phyloP scores from a whole-genome alignment of 768 basidiomycete genomes.

The Mycena chlorophos region DNA sequence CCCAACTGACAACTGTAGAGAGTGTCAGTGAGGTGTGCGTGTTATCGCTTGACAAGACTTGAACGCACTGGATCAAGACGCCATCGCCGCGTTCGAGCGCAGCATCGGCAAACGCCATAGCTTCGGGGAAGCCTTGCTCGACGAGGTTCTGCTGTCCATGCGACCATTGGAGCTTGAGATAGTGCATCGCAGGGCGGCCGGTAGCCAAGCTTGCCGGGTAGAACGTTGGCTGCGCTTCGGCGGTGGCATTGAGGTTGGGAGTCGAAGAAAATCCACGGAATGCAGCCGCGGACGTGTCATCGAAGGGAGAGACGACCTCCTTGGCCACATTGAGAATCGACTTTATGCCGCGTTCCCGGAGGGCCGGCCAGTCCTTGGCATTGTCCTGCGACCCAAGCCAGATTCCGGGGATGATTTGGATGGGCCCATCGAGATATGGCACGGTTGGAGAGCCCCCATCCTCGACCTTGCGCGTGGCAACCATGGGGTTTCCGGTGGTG shows the following conservation, averaged over 20 bases:
- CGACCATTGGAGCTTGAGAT: constrained; percentile 89
- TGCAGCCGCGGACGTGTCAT: constrained; percentile 44
- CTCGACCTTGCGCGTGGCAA: constrained; percentile 63
- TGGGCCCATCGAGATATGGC: constrained; percentile 80
- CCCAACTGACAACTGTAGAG: constrained; percentile 84
- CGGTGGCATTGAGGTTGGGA: constrained; percentile 53
- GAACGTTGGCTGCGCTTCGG: constrained; percentile 47
- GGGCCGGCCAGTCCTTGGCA: constrained; percentile 74
- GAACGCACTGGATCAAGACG: constrained; percentile 82
- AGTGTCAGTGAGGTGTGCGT: constrained; percentile 20
- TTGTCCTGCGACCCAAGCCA: constrained; percentile 95
- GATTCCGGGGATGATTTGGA: constrained; percentile 80
- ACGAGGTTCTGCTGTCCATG: constrained; percentile 93
- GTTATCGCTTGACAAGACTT: constrained; percentile 18
- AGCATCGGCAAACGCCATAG: constrained; percentile 80
- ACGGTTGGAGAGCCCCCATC: constrained; percentile 57
- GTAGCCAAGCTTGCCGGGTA: constrained; percentile 65
- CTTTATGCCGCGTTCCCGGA: constrained; percentile 71
- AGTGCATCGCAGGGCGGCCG: constrained; percentile 79
- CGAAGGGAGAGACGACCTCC: constrained; percentile 78
- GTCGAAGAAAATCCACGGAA: constrained; percentile 67
- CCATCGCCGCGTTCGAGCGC: constrained; percentile 75
- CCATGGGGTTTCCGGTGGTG: constrained; percentile 45
- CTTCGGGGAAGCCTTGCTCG: constrained; percentile 71
- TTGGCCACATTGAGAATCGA: constrained; percentile 91